Percentiles rank a stretch among this genome's conserved stretches.
Evolutionary conservation across 2,329 filamentous ascomycete genomes (phyloP).

Genomic region (Beauveria sp.): DNA sequence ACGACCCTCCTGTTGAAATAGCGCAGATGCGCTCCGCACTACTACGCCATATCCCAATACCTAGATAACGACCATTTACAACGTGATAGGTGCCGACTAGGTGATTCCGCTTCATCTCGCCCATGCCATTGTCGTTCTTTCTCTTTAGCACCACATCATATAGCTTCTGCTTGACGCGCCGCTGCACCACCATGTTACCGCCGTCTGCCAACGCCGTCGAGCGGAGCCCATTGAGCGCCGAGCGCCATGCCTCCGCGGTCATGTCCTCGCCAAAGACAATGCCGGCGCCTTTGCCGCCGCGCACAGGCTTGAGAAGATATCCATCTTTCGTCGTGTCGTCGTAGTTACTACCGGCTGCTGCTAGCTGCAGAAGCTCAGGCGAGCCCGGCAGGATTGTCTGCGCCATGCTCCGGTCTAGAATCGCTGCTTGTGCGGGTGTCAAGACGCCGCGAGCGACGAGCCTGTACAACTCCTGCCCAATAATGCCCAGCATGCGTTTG

Average conservation of each 20-base stretch:
- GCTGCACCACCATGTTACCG: constrained; percentile 21
- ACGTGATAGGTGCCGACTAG: constrained; percentile 28
- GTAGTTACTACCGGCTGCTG: constrained; percentile 5
- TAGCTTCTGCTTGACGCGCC: constrained; percentile 21
- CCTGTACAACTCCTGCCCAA: constrained; percentile 25
- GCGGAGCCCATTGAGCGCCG: constrained; percentile 16
- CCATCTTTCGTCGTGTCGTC: constrained; percentile 16
- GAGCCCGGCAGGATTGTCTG: constrained; percentile 29
- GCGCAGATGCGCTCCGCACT: constrained; percentile 25
- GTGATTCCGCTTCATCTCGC: constrained; percentile 19
- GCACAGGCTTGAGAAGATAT: constrained; percentile 31
- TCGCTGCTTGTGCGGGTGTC: constrained; percentile 19
- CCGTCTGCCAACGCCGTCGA: background rate
- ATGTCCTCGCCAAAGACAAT: constrained; percentile 34
- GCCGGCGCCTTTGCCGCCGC: constrained; percentile 31
- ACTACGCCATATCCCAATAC: constrained; percentile 25
- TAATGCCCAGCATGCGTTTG: constrained; percentile 34
- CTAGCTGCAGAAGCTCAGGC: constrained; percentile 17
- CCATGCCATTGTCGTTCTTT: constrained; percentile 4
- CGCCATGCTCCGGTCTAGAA: constrained; percentile 21
- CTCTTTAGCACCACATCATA: constrained; percentile 25
- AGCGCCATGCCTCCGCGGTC: background rate
- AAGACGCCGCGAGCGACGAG: constrained; percentile 21
- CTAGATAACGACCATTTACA: constrained; percentile 20
- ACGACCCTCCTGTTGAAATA: constrained; percentile 24